phyloP scores from a whole-genome alignment of 78 protist species.

The Planoprotostelium fungivorum region DNA sequence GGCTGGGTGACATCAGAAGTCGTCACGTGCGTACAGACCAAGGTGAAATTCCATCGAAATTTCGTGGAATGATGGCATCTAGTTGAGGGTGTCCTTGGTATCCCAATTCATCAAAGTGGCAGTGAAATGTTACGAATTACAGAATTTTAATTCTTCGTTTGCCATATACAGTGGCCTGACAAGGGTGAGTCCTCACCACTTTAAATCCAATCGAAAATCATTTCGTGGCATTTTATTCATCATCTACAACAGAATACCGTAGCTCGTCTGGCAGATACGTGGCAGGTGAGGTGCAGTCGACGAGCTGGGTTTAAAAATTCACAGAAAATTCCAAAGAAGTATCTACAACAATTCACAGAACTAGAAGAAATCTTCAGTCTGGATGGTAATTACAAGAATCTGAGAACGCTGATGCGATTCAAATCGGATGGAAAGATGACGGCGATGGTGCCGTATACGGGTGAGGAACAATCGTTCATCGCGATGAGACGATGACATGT shows the following conservation, averaged over 20 bases:
- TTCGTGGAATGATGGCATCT: background rate
- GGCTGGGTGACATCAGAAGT: background rate
- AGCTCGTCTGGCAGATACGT: background rate
- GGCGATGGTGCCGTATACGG: background rate
- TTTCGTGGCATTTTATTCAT: background rate
- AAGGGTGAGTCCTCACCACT: background rate
- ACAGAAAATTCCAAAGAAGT: background rate
- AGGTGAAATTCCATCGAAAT: background rate
- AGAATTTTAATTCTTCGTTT: background rate
- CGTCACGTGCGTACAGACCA: background rate
- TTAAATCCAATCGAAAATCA: too few species aligned
- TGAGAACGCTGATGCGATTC: background rate
- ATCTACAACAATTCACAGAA: background rate
- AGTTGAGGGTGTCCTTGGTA: background rate
- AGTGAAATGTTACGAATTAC: background rate
- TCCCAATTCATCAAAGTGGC: background rate
- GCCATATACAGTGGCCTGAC: background rate
- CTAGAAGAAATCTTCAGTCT: background rate
- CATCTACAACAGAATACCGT: background rate
- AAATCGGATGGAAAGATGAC: background rate
- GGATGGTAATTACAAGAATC: background rate
- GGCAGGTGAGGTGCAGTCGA: background rate
- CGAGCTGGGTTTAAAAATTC: background rate
- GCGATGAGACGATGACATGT: background rate
- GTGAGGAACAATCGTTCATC: background rate